Base-by-base conservation (phyloP, 2,329 filamentous ascomycete genomes). In the Diaporthe citrichinensis region DNA sequence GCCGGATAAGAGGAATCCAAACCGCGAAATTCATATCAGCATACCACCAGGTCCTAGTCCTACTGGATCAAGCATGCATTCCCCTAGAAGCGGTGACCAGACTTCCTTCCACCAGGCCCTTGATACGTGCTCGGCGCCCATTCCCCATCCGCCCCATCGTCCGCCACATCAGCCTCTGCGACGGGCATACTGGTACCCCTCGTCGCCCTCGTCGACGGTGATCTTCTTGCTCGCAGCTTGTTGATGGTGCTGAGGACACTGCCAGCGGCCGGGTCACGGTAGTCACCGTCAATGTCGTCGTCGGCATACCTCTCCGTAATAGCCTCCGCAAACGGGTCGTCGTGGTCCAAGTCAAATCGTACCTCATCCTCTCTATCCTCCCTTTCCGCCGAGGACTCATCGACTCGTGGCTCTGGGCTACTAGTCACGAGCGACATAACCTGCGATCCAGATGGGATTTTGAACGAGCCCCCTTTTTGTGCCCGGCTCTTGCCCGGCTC, bases 221-320 rank as follows among this genome's bases (percentile, higher is more conserved):
- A 25, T 39, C n/a, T 55, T 41, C 34, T 53, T 14, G 39, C 34
- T 46, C 15, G 28, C 55, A 57, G 28, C 28, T 62, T 49, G 4
- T 36, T 68, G n/a, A 39, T 68, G 10, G 36, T 44, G 8, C 36
- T 46, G 10, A 39, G 46, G 41, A 72, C 41, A 25, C 67, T 72
- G 8, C 28, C 44, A 2, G 39, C 36, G 14, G 39, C 31, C 23
- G 44, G 25, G 23, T 67, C 57, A 17, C 23, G 61, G 31, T 77
- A 74, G 49, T 76, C 68, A 6, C 55, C 72, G 31, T 77, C 72
- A 4, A 53, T 25, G 28, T 55, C 51, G 20, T 77, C 76, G 25
- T 77, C 76, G 12, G 74, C 74, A 25, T 76, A 76, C 67, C 51
- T 62, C 39, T 74, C 74, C 23, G n/a, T 4, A 23, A 31, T 23